Percentiles rank a stretch among this genome's conserved stretches.
These are phyloP conservation scores for Ganoderma lucidum DNA, from an alignment of 1,284 basidiomycete genomes.

Conservation along the genomic window DNA sequence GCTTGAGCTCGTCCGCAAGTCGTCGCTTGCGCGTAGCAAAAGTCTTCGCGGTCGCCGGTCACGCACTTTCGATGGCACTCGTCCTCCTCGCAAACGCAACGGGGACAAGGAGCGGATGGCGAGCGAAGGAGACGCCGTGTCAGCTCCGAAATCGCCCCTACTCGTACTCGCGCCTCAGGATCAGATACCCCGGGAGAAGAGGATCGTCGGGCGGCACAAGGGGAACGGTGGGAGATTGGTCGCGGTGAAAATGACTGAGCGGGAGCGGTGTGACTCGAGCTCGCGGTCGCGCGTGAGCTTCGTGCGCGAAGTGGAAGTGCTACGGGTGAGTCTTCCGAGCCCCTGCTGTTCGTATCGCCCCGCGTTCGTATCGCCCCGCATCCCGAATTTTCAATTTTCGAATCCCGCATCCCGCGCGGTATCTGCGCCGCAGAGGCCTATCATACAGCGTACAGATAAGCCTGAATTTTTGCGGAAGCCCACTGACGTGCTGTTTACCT, in stretches of 20 bases:
- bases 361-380: not conserved
- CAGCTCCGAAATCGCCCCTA: conserved; percentile 11
- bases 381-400: not conserved
- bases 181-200: conserved; percentile 8
- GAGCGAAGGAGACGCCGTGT: conserved; percentile 16
- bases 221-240: conserved; percentile 56
- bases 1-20: conserved; percentile 47
- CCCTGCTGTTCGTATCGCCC: not conserved
- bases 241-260: conserved; percentile 87
- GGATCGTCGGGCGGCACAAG: conserved; percentile 18
- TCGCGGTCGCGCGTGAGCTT: conserved; percentile 86
- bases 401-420: not conserved
- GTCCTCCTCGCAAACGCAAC: conserved; percentile 29
- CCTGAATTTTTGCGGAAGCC: not conserved
- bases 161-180: conserved; percentile 27
- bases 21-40: conserved; percentile 41
- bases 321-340: conserved; percentile 59
- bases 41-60: conserved; percentile 40
- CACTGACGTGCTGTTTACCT: not conserved
- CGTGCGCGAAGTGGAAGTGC: conserved; percentile 87
- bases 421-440: conserved; percentile 5
- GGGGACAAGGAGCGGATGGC: conserved; percentile 31
- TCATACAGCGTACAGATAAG: not conserved
- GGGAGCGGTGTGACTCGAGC: conserved; percentile 59
- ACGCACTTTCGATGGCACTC: conserved; percentile 36